These are phyloP conservation scores for Hypsizygus marmoreus DNA, from an alignment of 768 basidiomycete genomes.

Conservation along the genomic window DNA sequence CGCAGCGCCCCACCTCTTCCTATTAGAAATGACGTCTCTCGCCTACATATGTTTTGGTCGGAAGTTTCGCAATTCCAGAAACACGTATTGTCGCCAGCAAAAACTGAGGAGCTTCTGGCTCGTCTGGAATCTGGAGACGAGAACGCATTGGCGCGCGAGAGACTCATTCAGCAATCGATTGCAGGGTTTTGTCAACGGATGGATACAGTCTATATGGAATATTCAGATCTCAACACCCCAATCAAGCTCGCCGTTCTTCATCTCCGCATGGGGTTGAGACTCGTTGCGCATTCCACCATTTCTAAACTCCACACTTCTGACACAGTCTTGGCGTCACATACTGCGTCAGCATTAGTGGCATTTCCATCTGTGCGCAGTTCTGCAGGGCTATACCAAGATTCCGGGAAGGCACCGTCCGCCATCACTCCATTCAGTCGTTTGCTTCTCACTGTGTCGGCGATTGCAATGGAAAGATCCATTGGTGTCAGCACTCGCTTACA, in stretches of 20 bases:
- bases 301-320: conserved; percentile 13
- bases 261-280: conserved; percentile 72
- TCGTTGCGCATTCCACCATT: conserved; percentile 31
- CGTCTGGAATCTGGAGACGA: conserved; percentile 37
- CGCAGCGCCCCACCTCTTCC: conserved; percentile 28
- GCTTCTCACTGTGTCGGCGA: conserved; percentile 49
- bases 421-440: conserved; percentile 41
- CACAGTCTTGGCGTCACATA: conserved; percentile 21
- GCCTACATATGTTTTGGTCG: conserved; percentile 67
- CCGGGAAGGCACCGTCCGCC: conserved; percentile 25
- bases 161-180: conserved; percentile 77
- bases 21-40: conserved; percentile 42
- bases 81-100: conserved; percentile 52
- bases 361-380: conserved; percentile 59
- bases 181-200: conserved; percentile 77
- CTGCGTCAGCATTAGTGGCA: conserved; percentile 40
- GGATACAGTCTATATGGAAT: conserved; percentile 64
- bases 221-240: conserved; percentile 68
- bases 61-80: conserved; percentile 76
- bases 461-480: conserved; percentile 44
- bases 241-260: conserved; percentile 67
- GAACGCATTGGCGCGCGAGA: conserved; percentile 54
- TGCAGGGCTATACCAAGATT: conserved; percentile 30
- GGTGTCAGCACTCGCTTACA: conserved; percentile 35
- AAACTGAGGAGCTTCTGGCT: conserved; percentile 49